Conservation (phyloP, 768 basidiomycete species). For the Russula virescens region DNA sequence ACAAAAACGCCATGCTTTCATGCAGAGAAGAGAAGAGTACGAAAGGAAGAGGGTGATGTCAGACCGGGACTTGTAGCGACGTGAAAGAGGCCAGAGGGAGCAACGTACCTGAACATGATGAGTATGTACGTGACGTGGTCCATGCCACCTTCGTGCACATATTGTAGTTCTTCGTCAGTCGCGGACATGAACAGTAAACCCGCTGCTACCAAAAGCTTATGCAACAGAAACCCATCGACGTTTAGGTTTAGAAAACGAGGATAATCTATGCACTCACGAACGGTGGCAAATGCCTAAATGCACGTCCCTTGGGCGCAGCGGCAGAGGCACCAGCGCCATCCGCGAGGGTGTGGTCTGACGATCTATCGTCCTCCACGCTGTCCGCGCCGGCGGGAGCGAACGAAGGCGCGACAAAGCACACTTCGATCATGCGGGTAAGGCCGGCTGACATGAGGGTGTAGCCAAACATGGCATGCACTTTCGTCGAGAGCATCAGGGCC, state of each 20-base stretch:
- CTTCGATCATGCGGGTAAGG: slow-evolving; percentile 69
- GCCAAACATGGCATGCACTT: slow-evolving; percentile 87
- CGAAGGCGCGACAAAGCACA: slow-evolving; percentile 63
- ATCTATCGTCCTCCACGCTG: slow-evolving; percentile 47
- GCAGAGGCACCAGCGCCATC: slow-evolving; percentile 30
- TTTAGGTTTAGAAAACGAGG: not conserved
- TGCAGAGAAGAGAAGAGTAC: slow-evolving; percentile 10
- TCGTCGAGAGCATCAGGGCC: slow-evolving; percentile 73
- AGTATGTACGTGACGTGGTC: slow-evolving; percentile 90
- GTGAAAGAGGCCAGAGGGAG: too few species aligned
- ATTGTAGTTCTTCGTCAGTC: slow-evolving; percentile 84
- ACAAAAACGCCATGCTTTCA: slow-evolving; percentile 61
- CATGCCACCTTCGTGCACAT: slow-evolving; percentile 65
- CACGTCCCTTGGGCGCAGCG: slow-evolving; percentile 32
- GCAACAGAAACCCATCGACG: slow-evolving; percentile 45
- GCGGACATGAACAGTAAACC: slow-evolving; percentile 85
- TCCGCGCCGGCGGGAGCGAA: slow-evolving; percentile 33
- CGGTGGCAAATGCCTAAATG: slow-evolving; percentile 85
- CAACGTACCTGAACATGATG: slow-evolving; percentile 71
- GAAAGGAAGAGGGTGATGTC: not conserved
- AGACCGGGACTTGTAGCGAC: not conserved
- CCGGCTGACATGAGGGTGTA: slow-evolving; percentile 82
- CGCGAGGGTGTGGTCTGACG: slow-evolving; percentile 66
- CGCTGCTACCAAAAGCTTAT: slow-evolving; percentile 32
- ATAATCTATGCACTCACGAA: slow-evolving; percentile 55